Percentiles rank a stretch among this genome's conserved stretches.
Evolutionary conservation across 495 filamentous ascomycete genomes (phyloP).

Genomic region (Podospora tetraspora): DNA sequence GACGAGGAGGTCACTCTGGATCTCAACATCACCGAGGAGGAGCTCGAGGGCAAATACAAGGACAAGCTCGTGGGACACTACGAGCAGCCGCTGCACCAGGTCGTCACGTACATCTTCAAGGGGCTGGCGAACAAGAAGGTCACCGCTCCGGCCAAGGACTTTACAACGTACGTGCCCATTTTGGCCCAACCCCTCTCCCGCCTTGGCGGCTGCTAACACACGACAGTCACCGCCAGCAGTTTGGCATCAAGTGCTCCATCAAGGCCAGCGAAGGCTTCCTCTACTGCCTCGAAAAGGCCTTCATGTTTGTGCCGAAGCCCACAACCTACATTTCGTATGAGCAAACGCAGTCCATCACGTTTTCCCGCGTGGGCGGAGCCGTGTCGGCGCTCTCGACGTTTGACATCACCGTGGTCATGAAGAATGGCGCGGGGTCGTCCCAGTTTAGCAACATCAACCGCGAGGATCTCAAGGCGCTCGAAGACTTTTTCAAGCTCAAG

Average conservation of each 20-base stretch:
- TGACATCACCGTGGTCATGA: slow-evolving; percentile 88
- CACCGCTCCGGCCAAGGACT: slow-evolving; percentile 88
- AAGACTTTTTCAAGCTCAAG: slow-evolving; percentile 93
- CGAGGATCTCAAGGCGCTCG: slow-evolving; percentile 91
- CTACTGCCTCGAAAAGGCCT: slow-evolving; percentile 95
- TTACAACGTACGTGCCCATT: slow-evolving; percentile 52
- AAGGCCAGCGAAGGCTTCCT: slow-evolving; percentile 97
- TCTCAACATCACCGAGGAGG: slow-evolving; percentile 91
- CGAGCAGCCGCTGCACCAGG: slow-evolving; percentile 83
- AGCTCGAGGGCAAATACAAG: slow-evolving; percentile 77
- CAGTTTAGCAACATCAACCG: slow-evolving; percentile 99
- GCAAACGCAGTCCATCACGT: slow-evolving; percentile 79
- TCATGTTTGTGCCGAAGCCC: slow-evolving; percentile 98
- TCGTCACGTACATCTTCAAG: slow-evolving; percentile 90
- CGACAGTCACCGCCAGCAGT: slow-evolving; percentile 78
- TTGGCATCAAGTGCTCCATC: slow-evolving; percentile 97
- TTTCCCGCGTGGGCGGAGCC: slow-evolving; percentile 92
- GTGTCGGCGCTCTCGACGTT: slow-evolving; percentile 93
- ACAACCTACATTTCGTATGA: slow-evolving; percentile 95
- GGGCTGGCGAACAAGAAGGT: slow-evolving; percentile 92
- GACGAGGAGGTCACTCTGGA: slow-evolving; percentile 97
- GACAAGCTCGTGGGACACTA: slow-evolving; percentile 83
- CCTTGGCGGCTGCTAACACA: slow-evolving; percentile 7
- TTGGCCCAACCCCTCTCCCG: background rate
- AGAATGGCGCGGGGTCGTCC: slow-evolving; percentile 67